These are phyloP conservation scores for Heliosperma pusillum DNA, from an alignment of 148 eudicot genomes.

Conservation along the genomic window DNA sequence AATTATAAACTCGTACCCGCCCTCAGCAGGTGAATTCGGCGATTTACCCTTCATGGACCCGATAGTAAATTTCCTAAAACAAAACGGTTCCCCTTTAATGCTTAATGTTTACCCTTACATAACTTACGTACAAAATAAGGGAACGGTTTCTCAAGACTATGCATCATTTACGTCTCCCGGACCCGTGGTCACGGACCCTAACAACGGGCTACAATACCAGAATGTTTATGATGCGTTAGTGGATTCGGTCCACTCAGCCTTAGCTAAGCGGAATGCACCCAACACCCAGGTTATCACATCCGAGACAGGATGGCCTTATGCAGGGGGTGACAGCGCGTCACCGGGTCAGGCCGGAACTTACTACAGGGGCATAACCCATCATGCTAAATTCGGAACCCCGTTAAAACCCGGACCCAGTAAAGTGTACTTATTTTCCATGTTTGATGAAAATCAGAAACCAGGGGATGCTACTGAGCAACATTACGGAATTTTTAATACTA, in stretches of 20 bases:
- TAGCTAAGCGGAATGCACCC: slow-evolving; percentile 17
- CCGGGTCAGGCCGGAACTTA: slow-evolving; percentile 24
- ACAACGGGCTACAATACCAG: slow-evolving; percentile 26
- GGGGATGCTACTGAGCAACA: slow-evolving; percentile 29
- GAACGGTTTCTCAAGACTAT: slow-evolving; percentile 2
- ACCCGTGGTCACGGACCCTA: slow-evolving; percentile 15
- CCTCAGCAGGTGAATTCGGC: slow-evolving; percentile 24
- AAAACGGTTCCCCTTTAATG: slow-evolving; percentile 25
- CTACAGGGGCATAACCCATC: slow-evolving; percentile 22
- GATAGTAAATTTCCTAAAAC: slow-evolving; percentile 20
- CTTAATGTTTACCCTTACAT: slow-evolving; percentile 3
- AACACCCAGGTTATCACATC: not conserved
- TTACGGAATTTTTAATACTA: slow-evolving; percentile 34
- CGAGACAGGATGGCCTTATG: slow-evolving; percentile 27
- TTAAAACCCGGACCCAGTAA: slow-evolving; percentile 21
- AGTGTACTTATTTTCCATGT: slow-evolving; percentile 41
- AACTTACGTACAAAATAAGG: slow-evolving; percentile 5
- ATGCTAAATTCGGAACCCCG: slow-evolving; percentile 35
- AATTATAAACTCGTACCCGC: slow-evolving; percentile 25
- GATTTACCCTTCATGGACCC: slow-evolving; percentile 17
- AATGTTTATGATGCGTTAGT: slow-evolving; percentile 33
- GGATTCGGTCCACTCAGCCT: slow-evolving; percentile 28
- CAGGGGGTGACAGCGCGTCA: slow-evolving; percentile 26
- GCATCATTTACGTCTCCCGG: slow-evolving; percentile 22
- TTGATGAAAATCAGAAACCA: slow-evolving; percentile 34